A percentile compares a stretch with the other conserved stretches of the same genome.
phyloP scores from a whole-genome alignment of 805 yeast genomes.

The Wickerhamomyces rabaulensis region DNA sequence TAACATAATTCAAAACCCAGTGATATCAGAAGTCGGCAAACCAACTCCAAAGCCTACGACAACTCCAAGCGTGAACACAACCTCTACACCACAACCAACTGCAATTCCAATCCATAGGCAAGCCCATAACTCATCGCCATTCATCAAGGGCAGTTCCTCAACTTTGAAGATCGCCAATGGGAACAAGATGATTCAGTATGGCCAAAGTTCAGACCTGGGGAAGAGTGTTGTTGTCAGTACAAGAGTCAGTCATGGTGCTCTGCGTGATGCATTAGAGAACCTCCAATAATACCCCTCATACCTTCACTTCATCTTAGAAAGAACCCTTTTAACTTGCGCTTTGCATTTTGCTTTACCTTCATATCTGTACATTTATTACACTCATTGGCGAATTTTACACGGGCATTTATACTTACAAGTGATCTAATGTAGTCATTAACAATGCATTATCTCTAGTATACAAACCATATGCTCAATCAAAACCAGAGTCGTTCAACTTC shows the following conservation, averaged over 20 bases:
- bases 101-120: neutral
- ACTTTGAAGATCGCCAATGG: constrained; percentile 24
- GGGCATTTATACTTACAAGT: neutral
- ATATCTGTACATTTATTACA: neutral
- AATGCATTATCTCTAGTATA: neutral
- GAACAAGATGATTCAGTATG: constrained; percentile 22
- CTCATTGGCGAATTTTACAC: neutral
- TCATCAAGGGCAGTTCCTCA: constrained; percentile 20
- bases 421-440: neutral
- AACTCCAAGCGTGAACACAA: neutral
- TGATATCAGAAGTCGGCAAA: constrained; percentile 19
- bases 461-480: constrained; percentile 1
- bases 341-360: neutral
- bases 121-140: constrained; percentile 1
- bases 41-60: constrained; percentile 2
- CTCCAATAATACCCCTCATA: neutral
- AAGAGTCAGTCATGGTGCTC: constrained; percentile 21
- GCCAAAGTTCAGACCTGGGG: constrained; percentile 20
- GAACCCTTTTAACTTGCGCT: neutral
- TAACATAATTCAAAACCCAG: constrained; percentile 8
- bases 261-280: constrained; percentile 20
- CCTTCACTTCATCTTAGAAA: neutral
- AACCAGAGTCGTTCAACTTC: constrained; percentile 2
- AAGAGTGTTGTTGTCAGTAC: constrained; percentile 19
- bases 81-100: neutral